These are phyloP conservation scores for Dothistroma pini DNA, from an alignment of 2,329 filamentous ascomycete genomes.

Conservation along the genomic window DNA sequence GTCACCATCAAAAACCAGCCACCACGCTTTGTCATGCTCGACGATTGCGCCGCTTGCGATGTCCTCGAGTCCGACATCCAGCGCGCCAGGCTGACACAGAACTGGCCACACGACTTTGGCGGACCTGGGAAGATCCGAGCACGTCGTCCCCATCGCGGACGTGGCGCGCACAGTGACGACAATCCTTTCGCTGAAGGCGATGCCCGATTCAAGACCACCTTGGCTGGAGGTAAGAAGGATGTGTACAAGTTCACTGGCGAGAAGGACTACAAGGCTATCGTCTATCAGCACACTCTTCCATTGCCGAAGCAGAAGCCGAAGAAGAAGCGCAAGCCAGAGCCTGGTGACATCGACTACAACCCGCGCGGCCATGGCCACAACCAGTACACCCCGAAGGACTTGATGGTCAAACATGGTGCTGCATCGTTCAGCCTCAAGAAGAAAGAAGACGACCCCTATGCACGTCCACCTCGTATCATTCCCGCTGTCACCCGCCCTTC, in stretches of 20 bases:
- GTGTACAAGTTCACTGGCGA: conserved; percentile 32
- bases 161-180: conserved; percentile 31
- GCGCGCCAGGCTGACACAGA: conserved; percentile 26
- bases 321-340: conserved; percentile 23
- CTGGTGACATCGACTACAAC: conserved; percentile 17
- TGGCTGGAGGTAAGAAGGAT: conserved; percentile 17
- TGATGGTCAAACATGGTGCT: conserved; percentile 29
- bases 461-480: conserved; percentile 11
- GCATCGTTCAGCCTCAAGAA: conserved; percentile 19
- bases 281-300: conserved; percentile 21
- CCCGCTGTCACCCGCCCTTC: conserved; percentile 1
- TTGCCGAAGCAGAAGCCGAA: conserved; percentile 1
- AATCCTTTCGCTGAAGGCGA: conserved; percentile 14
- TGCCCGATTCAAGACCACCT: conserved; percentile 17
- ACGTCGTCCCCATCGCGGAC: conserved; percentile 38
- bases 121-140: conserved; percentile 31
- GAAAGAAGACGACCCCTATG: conserved; percentile 10
- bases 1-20: conserved; percentile 29
- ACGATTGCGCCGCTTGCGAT: conserved; percentile 38
- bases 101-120: conserved; percentile 41
- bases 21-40: conserved; percentile 40
- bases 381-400: conserved; percentile 29
- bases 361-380: conserved; percentile 27
- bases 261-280: conserved; percentile 23
- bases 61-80: conserved; percentile 33